Conservation (phyloP, 306 rosid species). For the Quercus aquifolioides region DNA sequence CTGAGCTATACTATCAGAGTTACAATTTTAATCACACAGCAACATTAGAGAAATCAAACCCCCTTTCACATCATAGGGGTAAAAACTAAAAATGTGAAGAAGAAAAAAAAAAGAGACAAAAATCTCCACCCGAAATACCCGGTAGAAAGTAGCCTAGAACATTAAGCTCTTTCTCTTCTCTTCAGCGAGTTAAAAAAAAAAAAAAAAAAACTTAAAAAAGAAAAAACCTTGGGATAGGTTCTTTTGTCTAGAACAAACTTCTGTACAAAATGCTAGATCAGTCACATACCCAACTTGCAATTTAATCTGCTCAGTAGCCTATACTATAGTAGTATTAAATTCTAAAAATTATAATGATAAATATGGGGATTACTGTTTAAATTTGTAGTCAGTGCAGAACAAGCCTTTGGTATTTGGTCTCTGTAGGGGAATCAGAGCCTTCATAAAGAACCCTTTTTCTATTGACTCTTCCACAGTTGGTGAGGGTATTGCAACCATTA, state of each 20-base stretch:
- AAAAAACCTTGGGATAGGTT: conserved; percentile 26
- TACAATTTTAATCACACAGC: conserved; percentile 42
- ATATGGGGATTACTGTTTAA: conserved; percentile 25
- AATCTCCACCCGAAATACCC: conserved; percentile 26
- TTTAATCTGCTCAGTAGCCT: conserved; percentile 32
- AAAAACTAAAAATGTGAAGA: conserved; percentile 46
- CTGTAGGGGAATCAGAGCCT: conserved; percentile 60
- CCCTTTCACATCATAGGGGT: conserved; percentile 45
- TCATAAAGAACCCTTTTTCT: conserved; percentile 70
- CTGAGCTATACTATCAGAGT: conserved; percentile 33
- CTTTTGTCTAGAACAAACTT: conserved; percentile 42
- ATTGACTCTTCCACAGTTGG: conserved; percentile 51
- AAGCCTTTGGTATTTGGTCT: conserved; percentile 72
- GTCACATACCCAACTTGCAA: conserved; percentile 36
- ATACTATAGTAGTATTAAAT: conserved; percentile 31
- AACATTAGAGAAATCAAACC: conserved; percentile 32
- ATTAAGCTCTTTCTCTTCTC: conserved; percentile 17
- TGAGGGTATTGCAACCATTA: conserved; percentile 24
- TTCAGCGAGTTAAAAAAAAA: conserved; percentile 32
- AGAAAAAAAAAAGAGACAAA: conserved; percentile 29
- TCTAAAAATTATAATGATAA: conserved; percentile 24
- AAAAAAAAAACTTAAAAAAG: conserved; percentile 14
- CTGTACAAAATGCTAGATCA: conserved; percentile 64
- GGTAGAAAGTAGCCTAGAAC: conserved; percentile 26
- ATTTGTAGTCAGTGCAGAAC: conserved; percentile 51